A percentile compares a stretch with the other conserved stretches of the same genome.
Evolutionary conservation across 345 rosid genomes (phyloP).

Genomic region (Sisymbrium irio): DNA sequence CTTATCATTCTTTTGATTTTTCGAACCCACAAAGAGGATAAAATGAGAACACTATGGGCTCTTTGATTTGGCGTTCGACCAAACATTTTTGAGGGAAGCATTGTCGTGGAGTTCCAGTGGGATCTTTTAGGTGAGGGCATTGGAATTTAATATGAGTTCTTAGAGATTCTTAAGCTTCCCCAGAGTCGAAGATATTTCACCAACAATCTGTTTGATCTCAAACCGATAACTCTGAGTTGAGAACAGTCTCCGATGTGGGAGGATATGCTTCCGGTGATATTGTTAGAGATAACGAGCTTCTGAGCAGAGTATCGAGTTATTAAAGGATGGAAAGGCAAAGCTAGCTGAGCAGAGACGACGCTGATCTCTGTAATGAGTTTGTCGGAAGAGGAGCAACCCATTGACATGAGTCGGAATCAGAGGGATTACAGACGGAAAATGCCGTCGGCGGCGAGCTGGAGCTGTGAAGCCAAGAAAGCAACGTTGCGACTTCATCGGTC

Average conservation of each 20-base stretch:
- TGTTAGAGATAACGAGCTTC: slow-evolving; percentile 54
- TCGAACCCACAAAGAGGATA: no score
- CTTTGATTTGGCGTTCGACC: slow-evolving; percentile 25
- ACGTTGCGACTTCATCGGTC: slow-evolving; percentile 44
- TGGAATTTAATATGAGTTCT: slow-evolving; percentile 66
- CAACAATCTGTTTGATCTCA: slow-evolving; percentile 70
- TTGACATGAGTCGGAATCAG: slow-evolving; percentile 58
- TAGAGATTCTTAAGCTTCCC: slow-evolving; percentile 66
- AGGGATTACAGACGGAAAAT: slow-evolving; percentile 55
- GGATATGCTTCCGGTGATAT: slow-evolving; percentile 65
- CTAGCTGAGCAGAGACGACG: slow-evolving; percentile 52
- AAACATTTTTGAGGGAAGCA: slow-evolving; percentile 53
- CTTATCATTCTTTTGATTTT: not conserved
- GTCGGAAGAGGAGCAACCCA: slow-evolving; percentile 46
- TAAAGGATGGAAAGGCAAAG: slow-evolving; percentile 59
- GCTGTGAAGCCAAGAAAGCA: slow-evolving; percentile 57
- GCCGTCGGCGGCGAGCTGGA: slow-evolving; percentile 39
- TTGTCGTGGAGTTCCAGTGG: slow-evolving; percentile 65
- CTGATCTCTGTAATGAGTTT: slow-evolving; percentile 52
- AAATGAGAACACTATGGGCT: not conserved
- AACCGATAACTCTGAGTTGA: slow-evolving; percentile 43
- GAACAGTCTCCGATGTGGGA: slow-evolving; percentile 49
- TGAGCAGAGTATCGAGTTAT: slow-evolving; percentile 49
- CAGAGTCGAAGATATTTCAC: slow-evolving; percentile 61
- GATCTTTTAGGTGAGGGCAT: slow-evolving; percentile 60